A percentile compares a stretch with the other conserved stretches of the same genome.
These are phyloP conservation scores for Amauroascus niger DNA, from an alignment of 2,329 filamentous ascomycete species.

Conservation along the genomic window DNA sequence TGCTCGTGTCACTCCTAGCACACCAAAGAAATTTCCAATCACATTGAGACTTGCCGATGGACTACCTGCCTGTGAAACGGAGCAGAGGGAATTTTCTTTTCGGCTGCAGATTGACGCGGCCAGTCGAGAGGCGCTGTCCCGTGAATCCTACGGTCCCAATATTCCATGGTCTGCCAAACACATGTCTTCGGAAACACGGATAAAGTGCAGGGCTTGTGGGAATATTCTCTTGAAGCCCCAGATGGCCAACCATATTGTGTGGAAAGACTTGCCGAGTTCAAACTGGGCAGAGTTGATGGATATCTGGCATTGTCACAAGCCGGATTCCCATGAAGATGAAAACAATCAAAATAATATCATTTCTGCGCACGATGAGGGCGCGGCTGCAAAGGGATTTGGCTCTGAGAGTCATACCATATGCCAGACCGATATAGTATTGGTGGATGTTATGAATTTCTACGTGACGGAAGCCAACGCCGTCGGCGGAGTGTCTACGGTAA, in stretches of 20 bases:
- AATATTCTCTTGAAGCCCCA: conserved; percentile 23
- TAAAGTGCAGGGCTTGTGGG: conserved; percentile 34
- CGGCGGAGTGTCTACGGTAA: conserved; percentile 33
- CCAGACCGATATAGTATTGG: conserved; percentile 58
- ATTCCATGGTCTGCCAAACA: conserved; percentile 33
- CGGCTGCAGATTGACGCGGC: conserved; percentile 44
- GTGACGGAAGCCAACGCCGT: conserved; percentile 58
- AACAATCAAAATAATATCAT: conserved; percentile 20
- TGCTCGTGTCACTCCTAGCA: conserved; percentile 25
- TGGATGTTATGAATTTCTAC: conserved; percentile 71
- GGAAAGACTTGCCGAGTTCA: conserved; percentile 92
- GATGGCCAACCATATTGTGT: conserved; percentile 36
- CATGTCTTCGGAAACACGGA: conserved; percentile 26
- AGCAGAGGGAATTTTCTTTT: conserved; percentile 40
- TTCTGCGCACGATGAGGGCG: conserved; percentile 35
- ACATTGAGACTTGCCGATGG: conserved; percentile 6
- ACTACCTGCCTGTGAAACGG: not conserved
- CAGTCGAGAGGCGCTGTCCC: not conserved
- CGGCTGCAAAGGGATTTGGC: conserved; percentile 64
- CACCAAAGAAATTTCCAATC: conserved; percentile 20
- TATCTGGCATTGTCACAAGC: conserved; percentile 99
- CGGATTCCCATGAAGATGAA: conserved; percentile 44
- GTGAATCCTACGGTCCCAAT: conserved; percentile 23
- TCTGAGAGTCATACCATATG: conserved; percentile 65
- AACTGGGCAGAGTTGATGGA: conserved; percentile 99